These are phyloP conservation scores for Ceratocystiopsis sp. DNA, from an alignment of 2,329 filamentous ascomycete genomes.

Conservation along the genomic window DNA sequence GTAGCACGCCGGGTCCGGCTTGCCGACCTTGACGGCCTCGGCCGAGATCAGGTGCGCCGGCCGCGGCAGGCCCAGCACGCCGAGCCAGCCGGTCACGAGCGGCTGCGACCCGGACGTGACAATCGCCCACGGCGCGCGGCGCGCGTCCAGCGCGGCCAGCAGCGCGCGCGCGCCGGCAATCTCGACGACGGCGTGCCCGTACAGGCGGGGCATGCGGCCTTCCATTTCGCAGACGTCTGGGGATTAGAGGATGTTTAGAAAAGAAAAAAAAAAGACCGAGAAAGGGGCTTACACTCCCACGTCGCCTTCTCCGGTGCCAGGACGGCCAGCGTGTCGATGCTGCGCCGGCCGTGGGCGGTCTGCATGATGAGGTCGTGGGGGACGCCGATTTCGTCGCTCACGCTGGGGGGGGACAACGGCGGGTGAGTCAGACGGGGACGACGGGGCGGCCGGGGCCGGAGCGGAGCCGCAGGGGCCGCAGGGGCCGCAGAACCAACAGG, in stretches of 20 bases:
- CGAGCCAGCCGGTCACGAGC: constrained; percentile 57
- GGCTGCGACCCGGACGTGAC: constrained; percentile 57
- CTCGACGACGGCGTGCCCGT: constrained; percentile 63
- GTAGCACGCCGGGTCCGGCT: constrained; percentile 65
- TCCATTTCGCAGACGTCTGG: constrained; percentile 68
- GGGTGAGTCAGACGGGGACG: no score
- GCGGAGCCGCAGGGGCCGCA: no score
- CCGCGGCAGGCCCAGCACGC: constrained; percentile 44
- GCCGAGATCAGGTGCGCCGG: constrained; percentile 55
- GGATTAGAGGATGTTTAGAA: constrained; percentile 1
- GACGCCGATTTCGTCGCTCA: constrained; percentile 69
- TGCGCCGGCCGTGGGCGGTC: constrained; percentile 79
- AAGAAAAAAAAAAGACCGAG: background rate
- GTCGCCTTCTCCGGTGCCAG: constrained; percentile 74
- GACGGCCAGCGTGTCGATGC: constrained; percentile 68
- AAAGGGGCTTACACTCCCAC: constrained; percentile 57
- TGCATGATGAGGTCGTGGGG: constrained; percentile 71
- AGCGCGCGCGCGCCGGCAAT: constrained; percentile 67
- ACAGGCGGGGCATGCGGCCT: constrained; percentile 56
- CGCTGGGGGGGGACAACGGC: no score
- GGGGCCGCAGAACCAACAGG: no score
- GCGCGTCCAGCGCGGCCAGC: constrained; percentile 44
- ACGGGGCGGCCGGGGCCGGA: no score
- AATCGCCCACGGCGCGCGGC: constrained; percentile 64
- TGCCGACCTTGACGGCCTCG: constrained; percentile 58